Base-by-base conservation (phyloP, 768 basidiomycete species). In the Russula virescens region DNA sequence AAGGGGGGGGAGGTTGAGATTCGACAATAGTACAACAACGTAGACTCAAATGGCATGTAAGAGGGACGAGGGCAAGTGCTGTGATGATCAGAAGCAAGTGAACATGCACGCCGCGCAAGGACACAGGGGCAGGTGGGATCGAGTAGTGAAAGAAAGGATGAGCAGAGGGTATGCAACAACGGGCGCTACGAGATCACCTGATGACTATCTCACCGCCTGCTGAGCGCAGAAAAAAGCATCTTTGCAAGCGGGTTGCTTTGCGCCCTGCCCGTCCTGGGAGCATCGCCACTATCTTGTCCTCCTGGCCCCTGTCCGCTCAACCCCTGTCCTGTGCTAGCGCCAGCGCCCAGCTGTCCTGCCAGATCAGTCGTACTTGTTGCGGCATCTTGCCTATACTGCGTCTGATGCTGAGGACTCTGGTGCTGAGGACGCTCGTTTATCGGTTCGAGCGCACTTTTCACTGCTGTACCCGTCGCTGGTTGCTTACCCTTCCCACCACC, bases 181-280 rank as follows among this genome's bases (percentile, higher is more conserved):
- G 9, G 21, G 46, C n/a, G n/a, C n/a, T n/a, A n/a, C n/a, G 5
- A 21, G 38, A 43, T 34, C 61, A 62, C 4, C 28, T 51, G 55
- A 45, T 35, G 34, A 18, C 18, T 19, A 47, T 31, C 11, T 58
- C 66, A 89, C 70, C 86, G 86, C 70, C 88, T 80, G 75, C 88
- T 80, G 75, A 91, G 74, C 55, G 88, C 88, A 61, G 86, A 90
- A 62, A 94, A 91, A 62, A 94, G 77, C 90, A 95, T 91, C 85
- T 94, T 94, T 61, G 92, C 92, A 69, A 95, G 79, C 46, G 90
- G 83, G 69, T 87, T 86, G 76, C 94, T 94, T 79, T 94, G 93
- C 52, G 88, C 89, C 75, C 87, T 93, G 78, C 91, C 87, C 70
- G 90, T 87, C 77, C 89, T 92, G 81, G 90, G 77, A 55, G 83